These are phyloP conservation scores for Circinella umbellata DNA, from an alignment of 371 early-diverging fungal species.

Conservation along the genomic window DNA sequence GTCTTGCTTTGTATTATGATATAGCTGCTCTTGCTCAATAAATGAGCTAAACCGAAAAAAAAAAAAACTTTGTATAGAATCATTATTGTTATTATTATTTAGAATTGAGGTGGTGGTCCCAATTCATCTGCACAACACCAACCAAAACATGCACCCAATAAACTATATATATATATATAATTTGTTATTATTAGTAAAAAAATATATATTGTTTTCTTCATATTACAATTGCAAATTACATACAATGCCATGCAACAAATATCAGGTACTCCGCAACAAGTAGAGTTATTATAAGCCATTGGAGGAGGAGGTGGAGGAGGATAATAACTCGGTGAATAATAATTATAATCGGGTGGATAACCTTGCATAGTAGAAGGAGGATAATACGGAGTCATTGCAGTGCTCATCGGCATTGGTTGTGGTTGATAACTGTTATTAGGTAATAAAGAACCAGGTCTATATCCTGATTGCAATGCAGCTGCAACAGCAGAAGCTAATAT, in stretches of 20 bases:
- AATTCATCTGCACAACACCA: slow-evolving; percentile 5
- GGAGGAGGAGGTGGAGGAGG: neutral
- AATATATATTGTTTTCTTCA: no score
- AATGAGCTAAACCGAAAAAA: neutral
- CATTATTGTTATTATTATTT: neutral
- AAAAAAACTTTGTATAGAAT: neutral
- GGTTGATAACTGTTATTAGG: neutral
- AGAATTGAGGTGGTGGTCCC: slow-evolving; percentile 1
- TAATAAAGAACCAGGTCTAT: neutral
- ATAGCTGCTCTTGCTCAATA: slow-evolving; percentile 64
- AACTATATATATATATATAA: neutral
- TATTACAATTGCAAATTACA: no score
- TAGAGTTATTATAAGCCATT: neutral
- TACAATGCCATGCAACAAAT: neutral
- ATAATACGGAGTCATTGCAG: neutral
- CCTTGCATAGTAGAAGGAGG: neutral
- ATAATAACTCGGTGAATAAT: neutral
- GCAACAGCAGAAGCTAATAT: slow-evolving; percentile 4
- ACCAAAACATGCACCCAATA: slow-evolving; percentile 1
- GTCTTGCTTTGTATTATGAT: slow-evolving; percentile 74
- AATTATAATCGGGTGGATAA: neutral
- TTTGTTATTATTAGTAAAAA: neutral
- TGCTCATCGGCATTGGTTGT: neutral
- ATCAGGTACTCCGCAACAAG: neutral
- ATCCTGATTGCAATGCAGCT: neutral